A percentile compares a stretch with the other conserved stretches of the same genome.
These are phyloP conservation scores for Candida cerambycidarum DNA, from an alignment of 805 yeast species.

Conservation along the genomic window DNA sequence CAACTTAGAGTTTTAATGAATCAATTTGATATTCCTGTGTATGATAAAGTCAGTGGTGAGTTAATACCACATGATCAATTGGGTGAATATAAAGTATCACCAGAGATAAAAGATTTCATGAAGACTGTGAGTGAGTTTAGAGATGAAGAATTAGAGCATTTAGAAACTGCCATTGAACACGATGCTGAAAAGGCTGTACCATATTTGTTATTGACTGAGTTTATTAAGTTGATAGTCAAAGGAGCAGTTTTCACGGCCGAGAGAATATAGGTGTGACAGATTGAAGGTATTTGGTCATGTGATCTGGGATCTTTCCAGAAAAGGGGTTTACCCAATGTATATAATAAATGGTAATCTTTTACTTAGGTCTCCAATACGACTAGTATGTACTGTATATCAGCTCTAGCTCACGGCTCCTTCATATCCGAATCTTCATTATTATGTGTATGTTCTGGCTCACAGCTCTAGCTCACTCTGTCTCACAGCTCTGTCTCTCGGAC, in stretches of 20 bases:
- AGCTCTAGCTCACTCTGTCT: too few relatives aligned
- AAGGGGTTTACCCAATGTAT: too few relatives aligned
- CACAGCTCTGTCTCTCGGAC: background rate
- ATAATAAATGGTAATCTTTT: too few relatives aligned
- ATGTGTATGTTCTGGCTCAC: too few relatives aligned
- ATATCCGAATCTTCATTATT: too few relatives aligned
- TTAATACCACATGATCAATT: conserved; percentile 22
- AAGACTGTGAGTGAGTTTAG: conserved; percentile 71
- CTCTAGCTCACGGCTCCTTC: too few relatives aligned
- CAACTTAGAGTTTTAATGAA: conserved; percentile 77
- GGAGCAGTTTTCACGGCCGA: conserved; percentile 94
- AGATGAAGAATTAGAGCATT: conserved; percentile 93
- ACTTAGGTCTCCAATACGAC: too few relatives aligned
- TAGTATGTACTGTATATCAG: too few relatives aligned
- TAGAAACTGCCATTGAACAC: conserved; percentile 88
- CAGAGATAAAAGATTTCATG: conserved; percentile 59
- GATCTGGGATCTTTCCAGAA: too few relatives aligned
- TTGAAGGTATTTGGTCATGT: too few relatives aligned
- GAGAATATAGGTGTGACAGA: conserved; percentile 66
- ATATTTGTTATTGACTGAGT: conserved; percentile 83
- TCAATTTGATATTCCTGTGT: conserved; percentile 52
- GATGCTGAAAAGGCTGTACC: conserved; percentile 95
- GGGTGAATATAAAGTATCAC: conserved; percentile 35
- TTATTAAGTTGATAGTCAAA: conserved; percentile 76
- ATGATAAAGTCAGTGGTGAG: conserved; percentile 36